These are phyloP conservation scores for Stagonosporopsis tanaceti DNA, from an alignment of 2,329 filamentous ascomycete species.

Conservation along the genomic window DNA sequence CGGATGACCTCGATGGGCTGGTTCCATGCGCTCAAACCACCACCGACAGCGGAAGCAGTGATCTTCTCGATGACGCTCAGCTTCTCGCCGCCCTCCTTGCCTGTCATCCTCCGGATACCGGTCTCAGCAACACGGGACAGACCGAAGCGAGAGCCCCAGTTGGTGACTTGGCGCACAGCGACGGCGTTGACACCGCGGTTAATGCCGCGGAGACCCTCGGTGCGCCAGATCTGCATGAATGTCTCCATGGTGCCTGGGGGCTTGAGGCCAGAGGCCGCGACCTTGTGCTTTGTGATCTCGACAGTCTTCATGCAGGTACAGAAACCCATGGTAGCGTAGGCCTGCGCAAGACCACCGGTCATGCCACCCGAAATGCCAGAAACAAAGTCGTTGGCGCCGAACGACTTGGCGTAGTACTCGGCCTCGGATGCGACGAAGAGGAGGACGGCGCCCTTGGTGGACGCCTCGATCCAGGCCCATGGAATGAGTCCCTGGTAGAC, in stretches of 20 bases:
- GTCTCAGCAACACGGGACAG: constrained; percentile 90
- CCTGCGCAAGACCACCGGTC: constrained; percentile 92
- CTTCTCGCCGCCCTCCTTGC: constrained; percentile 82
- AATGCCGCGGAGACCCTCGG: constrained; percentile 93
- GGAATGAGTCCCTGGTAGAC: constrained; percentile 99
- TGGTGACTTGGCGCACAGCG: constrained; percentile 98
- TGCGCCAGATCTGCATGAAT: constrained; percentile 96
- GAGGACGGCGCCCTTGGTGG: constrained; percentile 97
- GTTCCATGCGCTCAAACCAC: constrained; percentile 97
- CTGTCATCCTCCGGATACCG: constrained; percentile 78
- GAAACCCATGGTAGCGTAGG: constrained; percentile 99
- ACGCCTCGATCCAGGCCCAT: constrained; percentile 96
- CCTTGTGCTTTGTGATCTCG: constrained; percentile 98
- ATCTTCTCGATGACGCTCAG: constrained; percentile 87
- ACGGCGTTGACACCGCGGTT: constrained; percentile 99
- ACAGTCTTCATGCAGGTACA: constrained; percentile 99
- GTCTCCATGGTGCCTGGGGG: constrained; percentile 91
- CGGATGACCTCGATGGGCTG: constrained; percentile 99
- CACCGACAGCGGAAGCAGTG: constrained; percentile 82
- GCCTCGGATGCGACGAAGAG: constrained; percentile 99
- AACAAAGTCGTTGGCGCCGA: constrained; percentile 85
- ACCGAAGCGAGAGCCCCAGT: constrained; percentile 97
- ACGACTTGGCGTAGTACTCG: constrained; percentile 87
- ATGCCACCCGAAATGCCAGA: constrained; percentile 91
- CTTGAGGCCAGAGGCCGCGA: constrained; percentile 81